phyloP scores from a whole-genome alignment of 2,329 filamentous ascomycete genomes.

The Epichloe sp. region DNA sequence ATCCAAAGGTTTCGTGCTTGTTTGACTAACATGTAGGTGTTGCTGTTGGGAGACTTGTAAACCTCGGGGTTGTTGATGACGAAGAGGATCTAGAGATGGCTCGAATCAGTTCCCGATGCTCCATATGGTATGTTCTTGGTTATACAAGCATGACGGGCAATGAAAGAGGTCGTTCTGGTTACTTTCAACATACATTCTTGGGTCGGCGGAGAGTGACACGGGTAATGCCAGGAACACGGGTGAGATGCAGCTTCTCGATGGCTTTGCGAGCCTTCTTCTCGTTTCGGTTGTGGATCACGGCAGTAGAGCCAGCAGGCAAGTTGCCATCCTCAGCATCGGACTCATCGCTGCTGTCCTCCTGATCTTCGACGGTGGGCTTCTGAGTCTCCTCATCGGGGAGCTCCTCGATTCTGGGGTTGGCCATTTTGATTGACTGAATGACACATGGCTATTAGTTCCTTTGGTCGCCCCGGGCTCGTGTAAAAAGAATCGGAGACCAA shows the following conservation, averaged over 20 bases:
- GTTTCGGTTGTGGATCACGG: slow-evolving; percentile 94
- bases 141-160: not conserved
- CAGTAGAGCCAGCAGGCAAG: slow-evolving; percentile 69
- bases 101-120: slow-evolving; percentile 11
- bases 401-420: slow-evolving; percentile 96
- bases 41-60: slow-evolving; percentile 98
- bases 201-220: slow-evolving; percentile 94
- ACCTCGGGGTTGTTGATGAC: slow-evolving; percentile 99
- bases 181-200: slow-evolving; percentile 73
- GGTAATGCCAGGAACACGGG: slow-evolving; percentile 93
- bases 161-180: not conserved
- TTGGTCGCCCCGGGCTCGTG: not conserved
- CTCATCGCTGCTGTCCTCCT: slow-evolving; percentile 59
- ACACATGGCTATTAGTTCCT: slow-evolving; percentile 3
- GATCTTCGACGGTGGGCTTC: slow-evolving; percentile 67
- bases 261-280: slow-evolving; percentile 99
- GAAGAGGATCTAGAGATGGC: slow-evolving; percentile 69
- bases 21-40: slow-evolving; percentile 90
- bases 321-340: slow-evolving; percentile 69
- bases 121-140: not conserved
- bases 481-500: slow-evolving; percentile 3
- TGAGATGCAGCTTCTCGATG: slow-evolving; percentile 95
- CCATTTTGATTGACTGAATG: slow-evolving; percentile 50
- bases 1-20: not conserved
- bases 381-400: slow-evolving; percentile 81